Evolutionary conservation across 176 grass and related monocot species (phyloP).

Genomic region (Poa pratensis): DNA sequence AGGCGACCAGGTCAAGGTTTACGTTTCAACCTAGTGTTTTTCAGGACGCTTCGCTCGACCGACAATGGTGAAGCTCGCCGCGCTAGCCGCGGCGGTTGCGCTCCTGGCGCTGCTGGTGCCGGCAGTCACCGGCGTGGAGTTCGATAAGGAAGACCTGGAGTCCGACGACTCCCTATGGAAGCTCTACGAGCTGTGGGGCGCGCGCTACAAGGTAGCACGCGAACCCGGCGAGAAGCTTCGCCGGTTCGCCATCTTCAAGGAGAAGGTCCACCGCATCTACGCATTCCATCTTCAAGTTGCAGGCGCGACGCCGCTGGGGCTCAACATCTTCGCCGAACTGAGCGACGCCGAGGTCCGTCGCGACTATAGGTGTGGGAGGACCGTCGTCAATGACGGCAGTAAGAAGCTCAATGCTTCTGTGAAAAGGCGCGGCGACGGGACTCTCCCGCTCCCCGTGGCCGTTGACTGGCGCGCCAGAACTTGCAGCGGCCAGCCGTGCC

Average conservation of each 20-base stretch:
- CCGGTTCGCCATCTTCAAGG: background rate
- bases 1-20: no score
- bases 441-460: background rate
- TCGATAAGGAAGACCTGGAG: background rate
- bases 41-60: background rate
- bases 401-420: background rate
- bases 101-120: background rate
- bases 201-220: background rate
- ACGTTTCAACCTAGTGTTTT: no score
- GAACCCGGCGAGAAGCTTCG: background rate
- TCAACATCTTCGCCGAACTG: background rate
- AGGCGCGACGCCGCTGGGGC: background rate
- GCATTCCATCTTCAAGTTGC: background rate
- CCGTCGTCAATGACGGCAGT: background rate
- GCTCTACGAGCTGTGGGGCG: background rate
- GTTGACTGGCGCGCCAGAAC: background rate
- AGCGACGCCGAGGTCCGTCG: background rate
- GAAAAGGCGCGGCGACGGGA: background rate
- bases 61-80: conserved; percentile 1
- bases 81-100: background rate
- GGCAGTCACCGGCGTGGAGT: background rate
- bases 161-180: background rate
- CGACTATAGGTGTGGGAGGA: background rate
- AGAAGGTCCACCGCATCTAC: background rate
- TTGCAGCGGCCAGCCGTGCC: background rate